phyloP scores from a whole-genome alignment of 78 protist genomes.

The Dictyostelium purpureum region DNA sequence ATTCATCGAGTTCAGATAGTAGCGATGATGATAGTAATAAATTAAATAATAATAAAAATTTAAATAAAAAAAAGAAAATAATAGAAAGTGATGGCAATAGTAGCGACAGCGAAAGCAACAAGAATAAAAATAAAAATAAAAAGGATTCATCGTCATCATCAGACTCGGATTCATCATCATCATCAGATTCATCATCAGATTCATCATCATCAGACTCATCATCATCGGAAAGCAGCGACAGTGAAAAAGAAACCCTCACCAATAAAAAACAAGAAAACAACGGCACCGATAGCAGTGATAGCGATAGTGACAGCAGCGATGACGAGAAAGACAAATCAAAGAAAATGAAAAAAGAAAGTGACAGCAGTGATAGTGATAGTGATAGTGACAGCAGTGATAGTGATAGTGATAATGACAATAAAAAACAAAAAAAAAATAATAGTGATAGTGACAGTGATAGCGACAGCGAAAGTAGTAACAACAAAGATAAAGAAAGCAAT shows the following conservation, averaged over 20 bases:
- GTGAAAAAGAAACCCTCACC: no score
- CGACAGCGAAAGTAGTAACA: not conserved
- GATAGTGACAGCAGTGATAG: not conserved
- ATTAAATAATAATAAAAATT: no score
- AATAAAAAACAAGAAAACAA: slow-evolving; percentile 5
- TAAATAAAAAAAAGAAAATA: slow-evolving; percentile 13
- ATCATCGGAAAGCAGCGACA: no score
- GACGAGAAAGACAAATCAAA: not conserved
- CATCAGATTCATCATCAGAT: not conserved
- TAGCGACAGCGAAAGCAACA: not conserved
- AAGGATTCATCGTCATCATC: not conserved
- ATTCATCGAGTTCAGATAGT: no score
- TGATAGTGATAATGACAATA: not conserved
- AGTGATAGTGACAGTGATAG: not conserved
- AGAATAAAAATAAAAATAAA: not conserved
- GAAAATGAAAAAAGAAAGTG: not conserved
- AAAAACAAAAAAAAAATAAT: not conserved
- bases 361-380: not conserved
- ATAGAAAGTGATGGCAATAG: not conserved
- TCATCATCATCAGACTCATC: not conserved
- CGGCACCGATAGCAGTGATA: not conserved
- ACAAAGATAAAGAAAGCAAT: not conserved
- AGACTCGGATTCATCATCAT: not conserved
- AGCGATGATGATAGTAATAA: no score
- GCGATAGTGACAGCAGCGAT: not conserved